Base-by-base conservation (phyloP, 2,329 filamentous ascomycete species). In the Claviceps cyperi region DNA sequence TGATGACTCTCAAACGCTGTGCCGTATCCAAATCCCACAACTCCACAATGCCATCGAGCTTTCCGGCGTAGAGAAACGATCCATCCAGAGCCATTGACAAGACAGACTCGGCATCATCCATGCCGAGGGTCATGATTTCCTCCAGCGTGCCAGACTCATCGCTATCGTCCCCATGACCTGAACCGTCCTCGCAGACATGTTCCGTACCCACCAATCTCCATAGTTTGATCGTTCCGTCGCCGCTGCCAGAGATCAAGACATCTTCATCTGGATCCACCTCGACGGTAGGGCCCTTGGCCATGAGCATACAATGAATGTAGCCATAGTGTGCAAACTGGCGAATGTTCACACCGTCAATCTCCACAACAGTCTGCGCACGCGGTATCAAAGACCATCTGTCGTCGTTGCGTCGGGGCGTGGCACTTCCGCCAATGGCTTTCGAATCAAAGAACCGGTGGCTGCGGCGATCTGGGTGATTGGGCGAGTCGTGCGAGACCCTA, bases 1-100 rank as follows among this genome's bases (percentile, higher is more conserved):
- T 89, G 60, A 98, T 84, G 17, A 87, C 89, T 51, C 92, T 78
- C 43, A 98, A 75, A 46, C 92, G 82, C 66, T 98, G 92, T 49
- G 84, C 82, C 0, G 92, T 97, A 62, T 97, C 91, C 14, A 98
- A 74, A 62, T 98, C 94, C 91, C 94, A 98, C 11, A 98, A 79
- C 63, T 97, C 91, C 52, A 98, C 80, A 47, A 94, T 78, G 21
- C 92, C 94, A 39, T 86, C 82, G 1, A 89, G 77, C 57, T 94
- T 85, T 45, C 92, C 92, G 52, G 86, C 87, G 62, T 97, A 98
- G 4, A 98, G 74, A 56, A 98, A 94, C 0, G 89, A 90, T 0
- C 88, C 89, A 54, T 97, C 90, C 2, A 94, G 76, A 5, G 86
- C 83, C 48, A 98, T 74, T 0, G 87, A 92, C 52, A 96, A 71